Evolutionary conservation across 176 grass and related monocot species (phyloP).

Genomic region (Zoysia pacifica): DNA sequence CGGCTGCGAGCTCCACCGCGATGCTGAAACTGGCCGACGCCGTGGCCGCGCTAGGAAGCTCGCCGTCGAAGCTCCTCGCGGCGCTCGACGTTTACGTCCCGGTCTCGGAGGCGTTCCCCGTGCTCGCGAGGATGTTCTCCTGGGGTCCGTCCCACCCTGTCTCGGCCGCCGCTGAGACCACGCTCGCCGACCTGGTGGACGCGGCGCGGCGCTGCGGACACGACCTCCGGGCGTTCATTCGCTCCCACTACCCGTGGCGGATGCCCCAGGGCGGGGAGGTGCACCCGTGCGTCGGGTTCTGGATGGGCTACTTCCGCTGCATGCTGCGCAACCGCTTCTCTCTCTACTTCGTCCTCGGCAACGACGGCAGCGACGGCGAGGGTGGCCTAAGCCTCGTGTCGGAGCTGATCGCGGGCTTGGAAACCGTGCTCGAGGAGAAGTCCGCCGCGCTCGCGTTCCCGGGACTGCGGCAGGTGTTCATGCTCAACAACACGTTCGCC

Average conservation of each 20-base stretch:
- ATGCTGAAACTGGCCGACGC: slow-evolving; percentile 33
- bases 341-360: slow-evolving; percentile 22
- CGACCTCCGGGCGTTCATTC: slow-evolving; percentile 28
- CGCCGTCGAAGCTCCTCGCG: slow-evolving; percentile 44
- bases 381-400: slow-evolving; percentile 10
- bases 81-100: slow-evolving; percentile 44
- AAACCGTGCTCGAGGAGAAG: slow-evolving; percentile 44
- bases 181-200: slow-evolving; percentile 34
- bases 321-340: slow-evolving; percentile 39
- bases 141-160: slow-evolving; percentile 35
- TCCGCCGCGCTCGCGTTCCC: slow-evolving; percentile 33
- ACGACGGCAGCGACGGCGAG: not conserved
- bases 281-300: slow-evolving; percentile 50
- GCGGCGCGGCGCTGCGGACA: slow-evolving; percentile 24
- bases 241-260: slow-evolving; percentile 42
- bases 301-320: slow-evolving; percentile 50
- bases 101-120: slow-evolving; percentile 40
- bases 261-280: slow-evolving; percentile 52
- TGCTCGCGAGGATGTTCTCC: slow-evolving; percentile 41
- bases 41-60: slow-evolving; percentile 34
- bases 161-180: not conserved
- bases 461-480: slow-evolving; percentile 45
- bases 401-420: slow-evolving; percentile 39
- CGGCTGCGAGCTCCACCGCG: slow-evolving; percentile 11
- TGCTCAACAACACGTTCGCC: slow-evolving; percentile 53